Evolutionary conservation across 176 grass and related monocot species (phyloP).

Genomic region (Oryza meridionalis): DNA sequence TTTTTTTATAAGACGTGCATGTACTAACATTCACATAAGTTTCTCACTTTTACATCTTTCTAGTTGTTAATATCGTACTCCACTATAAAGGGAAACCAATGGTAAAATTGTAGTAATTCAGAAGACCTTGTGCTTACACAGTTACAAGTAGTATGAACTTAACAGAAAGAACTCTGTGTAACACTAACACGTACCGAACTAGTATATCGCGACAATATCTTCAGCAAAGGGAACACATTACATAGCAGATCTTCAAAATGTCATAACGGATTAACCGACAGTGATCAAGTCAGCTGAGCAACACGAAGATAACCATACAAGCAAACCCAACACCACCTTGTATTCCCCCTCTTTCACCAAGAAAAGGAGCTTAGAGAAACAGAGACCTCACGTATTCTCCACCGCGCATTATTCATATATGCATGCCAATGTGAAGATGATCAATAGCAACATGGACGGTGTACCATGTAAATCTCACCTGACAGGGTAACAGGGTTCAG

Average conservation of each 20-base stretch:
- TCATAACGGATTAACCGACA: background rate
- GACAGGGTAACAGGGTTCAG: background rate
- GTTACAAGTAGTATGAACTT: background rate
- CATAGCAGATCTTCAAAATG: background rate
- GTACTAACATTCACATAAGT: background rate
- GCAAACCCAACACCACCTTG: slow-evolving; percentile 27
- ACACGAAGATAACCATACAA: slow-evolving; percentile 1
- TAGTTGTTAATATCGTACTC: background rate
- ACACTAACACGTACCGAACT: background rate
- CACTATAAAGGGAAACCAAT: background rate
- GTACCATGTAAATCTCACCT: slow-evolving; percentile 27
- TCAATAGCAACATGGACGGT: slow-evolving; percentile 3
- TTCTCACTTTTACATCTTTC: background rate
- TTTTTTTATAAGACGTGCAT: background rate
- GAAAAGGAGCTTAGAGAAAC: slow-evolving; percentile 28
- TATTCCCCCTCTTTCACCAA: background rate
- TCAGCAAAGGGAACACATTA: background rate
- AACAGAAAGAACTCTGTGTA: background rate
- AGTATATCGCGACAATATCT: background rate
- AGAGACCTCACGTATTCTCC: background rate
- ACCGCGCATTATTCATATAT: slow-evolving; percentile 10
- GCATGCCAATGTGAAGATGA: slow-evolving; percentile 16
- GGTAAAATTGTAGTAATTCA: background rate
- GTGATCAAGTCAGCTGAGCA: background rate
- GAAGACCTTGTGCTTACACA: no score